A percentile compares a stretch with the other conserved stretches of the same genome.
Conservation (phyloP, 1,284 basidiomycete genomes). For the Rhodotorula sp. region DNA sequence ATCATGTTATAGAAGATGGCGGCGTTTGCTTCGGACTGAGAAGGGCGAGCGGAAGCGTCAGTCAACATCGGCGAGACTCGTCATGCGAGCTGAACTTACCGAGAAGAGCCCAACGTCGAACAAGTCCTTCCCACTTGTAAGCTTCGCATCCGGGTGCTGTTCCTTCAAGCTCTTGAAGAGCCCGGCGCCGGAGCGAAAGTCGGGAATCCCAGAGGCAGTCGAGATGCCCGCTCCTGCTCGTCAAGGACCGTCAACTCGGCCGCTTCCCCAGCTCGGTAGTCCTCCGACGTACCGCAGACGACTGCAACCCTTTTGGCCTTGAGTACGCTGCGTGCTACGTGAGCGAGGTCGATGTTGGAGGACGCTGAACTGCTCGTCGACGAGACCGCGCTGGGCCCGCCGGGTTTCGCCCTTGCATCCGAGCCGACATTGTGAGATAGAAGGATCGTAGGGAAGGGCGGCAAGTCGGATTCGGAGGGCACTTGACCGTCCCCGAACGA, state of each 20-base stretch:
- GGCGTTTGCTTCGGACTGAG: slow-evolving; percentile 68
- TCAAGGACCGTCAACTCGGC: neutral
- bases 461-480: neutral
- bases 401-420: no score
- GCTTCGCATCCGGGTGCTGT: slow-evolving; percentile 68
- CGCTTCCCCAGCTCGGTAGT: neutral
- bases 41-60: slow-evolving; percentile 9
- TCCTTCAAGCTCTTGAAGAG: slow-evolving; percentile 74
- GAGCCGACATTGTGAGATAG: neutral
- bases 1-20: slow-evolving; percentile 86
- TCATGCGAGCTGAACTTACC: slow-evolving; percentile 57
- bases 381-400: no score
- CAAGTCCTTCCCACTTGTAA: slow-evolving; percentile 78
- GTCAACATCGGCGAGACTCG: slow-evolving; percentile 27
- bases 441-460: slow-evolving; percentile 8
- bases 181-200: slow-evolving; percentile 81
- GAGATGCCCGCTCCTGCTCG: slow-evolving; percentile 78
- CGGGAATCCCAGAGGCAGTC: slow-evolving; percentile 84
- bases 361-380: neutral
- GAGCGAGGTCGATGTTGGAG: slow-evolving; percentile 12
- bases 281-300: slow-evolving; percentile 67
- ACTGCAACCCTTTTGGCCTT: slow-evolving; percentile 79
- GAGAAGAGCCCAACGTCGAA: slow-evolving; percentile 88
- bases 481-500: slow-evolving; percentile 12
- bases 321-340: slow-evolving; percentile 56